Percentiles rank a stretch among this genome's conserved stretches.
Evolutionary conservation across 805 yeast genomes (phyloP).

Genomic region (Candida xyloterini): DNA sequence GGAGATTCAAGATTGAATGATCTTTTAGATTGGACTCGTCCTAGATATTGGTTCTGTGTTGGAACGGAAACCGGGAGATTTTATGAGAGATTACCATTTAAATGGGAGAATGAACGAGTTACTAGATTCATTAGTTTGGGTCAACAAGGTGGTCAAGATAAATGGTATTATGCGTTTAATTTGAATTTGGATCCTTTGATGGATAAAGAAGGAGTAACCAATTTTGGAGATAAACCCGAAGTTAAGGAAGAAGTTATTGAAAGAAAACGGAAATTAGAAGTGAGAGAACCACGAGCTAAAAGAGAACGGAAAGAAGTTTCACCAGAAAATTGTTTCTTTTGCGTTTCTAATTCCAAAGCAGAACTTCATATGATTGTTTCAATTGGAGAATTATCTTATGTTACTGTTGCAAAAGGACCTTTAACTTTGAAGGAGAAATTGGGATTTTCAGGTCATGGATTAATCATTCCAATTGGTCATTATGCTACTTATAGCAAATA

Average conservation of each 20-base stretch:
- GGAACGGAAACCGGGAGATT: constrained; percentile 49
- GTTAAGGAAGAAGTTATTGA: neutral
- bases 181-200: constrained; percentile 31
- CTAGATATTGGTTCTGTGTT: constrained; percentile 65
- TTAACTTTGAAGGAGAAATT: constrained; percentile 50
- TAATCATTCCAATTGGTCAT: constrained; percentile 78
- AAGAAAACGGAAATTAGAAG: neutral
- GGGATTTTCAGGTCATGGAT: constrained; percentile 74
- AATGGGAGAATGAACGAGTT: constrained; percentile 45
- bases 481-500: constrained; percentile 39
- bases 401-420: constrained; percentile 87
- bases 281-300: constrained; percentile 16
- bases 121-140: constrained; percentile 69
- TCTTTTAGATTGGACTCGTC: constrained; percentile 43
- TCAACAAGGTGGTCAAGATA: constrained; percentile 49
- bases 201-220: constrained; percentile 19
- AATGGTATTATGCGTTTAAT: constrained; percentile 78
- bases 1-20: constrained; percentile 47
- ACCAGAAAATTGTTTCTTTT: constrained; percentile 73
- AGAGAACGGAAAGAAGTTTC: constrained; percentile 38
- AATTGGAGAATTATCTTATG: constrained; percentile 61
- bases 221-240: constrained; percentile 15
- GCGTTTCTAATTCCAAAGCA: constrained; percentile 73
- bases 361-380: constrained; percentile 80
- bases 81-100: constrained; percentile 55